phyloP scores from a whole-genome alignment of 805 yeast genomes.

The Yamadazyma sp. region DNA sequence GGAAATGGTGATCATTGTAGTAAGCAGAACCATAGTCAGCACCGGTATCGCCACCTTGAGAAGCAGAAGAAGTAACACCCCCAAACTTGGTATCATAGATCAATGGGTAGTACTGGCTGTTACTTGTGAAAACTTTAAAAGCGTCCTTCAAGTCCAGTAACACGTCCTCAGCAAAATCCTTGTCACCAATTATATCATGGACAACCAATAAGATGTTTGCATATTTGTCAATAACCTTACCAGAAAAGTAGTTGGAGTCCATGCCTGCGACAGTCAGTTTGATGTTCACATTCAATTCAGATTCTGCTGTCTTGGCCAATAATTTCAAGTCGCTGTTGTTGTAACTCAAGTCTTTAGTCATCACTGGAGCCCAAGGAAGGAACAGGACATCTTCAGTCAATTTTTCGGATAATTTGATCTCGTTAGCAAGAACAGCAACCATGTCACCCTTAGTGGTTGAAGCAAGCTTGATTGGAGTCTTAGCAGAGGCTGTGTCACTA shows the following conservation, averaged over 20 bases:
- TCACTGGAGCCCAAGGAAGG: slow-evolving; percentile 44
- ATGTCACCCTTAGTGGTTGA: slow-evolving; percentile 54
- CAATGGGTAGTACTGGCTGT: slow-evolving; percentile 49
- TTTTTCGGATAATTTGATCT: slow-evolving; percentile 37
- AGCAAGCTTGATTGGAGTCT: slow-evolving; percentile 43
- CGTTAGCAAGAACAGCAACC: slow-evolving; percentile 44
- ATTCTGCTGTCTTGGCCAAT: slow-evolving; percentile 46
- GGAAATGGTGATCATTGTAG: slow-evolving; percentile 87
- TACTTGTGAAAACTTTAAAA: slow-evolving; percentile 38
- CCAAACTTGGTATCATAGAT: slow-evolving; percentile 55
- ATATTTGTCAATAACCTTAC: slow-evolving; percentile 56
- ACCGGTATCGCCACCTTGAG: slow-evolving; percentile 43
- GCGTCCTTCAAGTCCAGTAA: slow-evolving; percentile 43
- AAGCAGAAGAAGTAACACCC: slow-evolving; percentile 56
- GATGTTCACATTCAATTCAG: slow-evolving; percentile 49
- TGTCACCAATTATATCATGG: slow-evolving; percentile 47
- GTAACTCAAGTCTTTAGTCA: slow-evolving; percentile 34
- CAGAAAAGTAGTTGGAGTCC: slow-evolving; percentile 50
- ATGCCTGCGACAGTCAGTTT: slow-evolving; percentile 34
- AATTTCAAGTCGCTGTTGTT: slow-evolving; percentile 43
- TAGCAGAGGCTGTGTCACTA: slow-evolving; percentile 22
- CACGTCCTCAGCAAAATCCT: slow-evolving; percentile 35
- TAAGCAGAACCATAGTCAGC: slow-evolving; percentile 71
- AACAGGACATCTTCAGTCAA: slow-evolving; percentile 41
- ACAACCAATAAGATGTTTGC: slow-evolving; percentile 55